These are phyloP conservation scores for Fusarium nematophilum DNA, from an alignment of 2,329 filamentous ascomycete species.

Conservation along the genomic window DNA sequence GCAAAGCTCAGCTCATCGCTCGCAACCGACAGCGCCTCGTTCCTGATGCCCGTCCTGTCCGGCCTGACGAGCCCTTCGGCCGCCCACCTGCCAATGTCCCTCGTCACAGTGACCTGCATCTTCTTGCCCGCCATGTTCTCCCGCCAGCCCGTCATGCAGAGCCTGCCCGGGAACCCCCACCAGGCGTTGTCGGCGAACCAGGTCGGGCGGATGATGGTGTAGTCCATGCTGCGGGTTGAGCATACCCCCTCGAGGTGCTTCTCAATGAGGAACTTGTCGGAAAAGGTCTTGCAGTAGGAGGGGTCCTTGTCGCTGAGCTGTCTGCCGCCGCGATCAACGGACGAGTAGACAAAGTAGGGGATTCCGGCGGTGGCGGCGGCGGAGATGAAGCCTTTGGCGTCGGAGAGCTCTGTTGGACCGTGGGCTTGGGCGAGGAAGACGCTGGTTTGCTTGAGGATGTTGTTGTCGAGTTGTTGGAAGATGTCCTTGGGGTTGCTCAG, in stretches of 20 bases:
- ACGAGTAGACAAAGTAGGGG: constrained; percentile 70
- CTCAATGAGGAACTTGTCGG: constrained; percentile 69
- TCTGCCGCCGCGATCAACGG: constrained; percentile 72
- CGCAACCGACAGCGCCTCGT: constrained; percentile 39
- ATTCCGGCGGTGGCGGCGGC: constrained; percentile 61
- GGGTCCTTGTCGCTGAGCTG: constrained; percentile 58
- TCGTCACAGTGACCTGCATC: constrained; percentile 41
- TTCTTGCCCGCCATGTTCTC: constrained; percentile 42
- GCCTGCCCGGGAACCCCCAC: constrained; percentile 41
- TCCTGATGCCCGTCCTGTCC: constrained; percentile 28
- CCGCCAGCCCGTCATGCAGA: constrained; percentile 44
- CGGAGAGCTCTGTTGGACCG: constrained; percentile 53
- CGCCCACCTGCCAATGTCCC: constrained; percentile 43
- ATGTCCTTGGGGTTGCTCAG: constrained; percentile 60
- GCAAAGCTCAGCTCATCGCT: constrained; percentile 41
- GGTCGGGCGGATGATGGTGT: constrained; percentile 45
- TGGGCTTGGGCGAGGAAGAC: constrained; percentile 44
- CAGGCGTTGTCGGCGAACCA: constrained; percentile 43
- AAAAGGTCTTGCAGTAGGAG: constrained; percentile 44
- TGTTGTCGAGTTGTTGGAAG: constrained; percentile 49
- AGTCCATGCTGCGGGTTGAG: constrained; percentile 33
- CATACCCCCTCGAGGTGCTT: constrained; percentile 61
- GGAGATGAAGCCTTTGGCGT: constrained; percentile 66
- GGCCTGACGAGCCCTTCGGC: constrained; percentile 30
- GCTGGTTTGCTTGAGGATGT: constrained; percentile 20